Percentiles rank a stretch among this genome's conserved stretches.
Evolutionary conservation across 306 rosid genomes (phyloP).

Genomic region (Gastrolobium villosum): DNA sequence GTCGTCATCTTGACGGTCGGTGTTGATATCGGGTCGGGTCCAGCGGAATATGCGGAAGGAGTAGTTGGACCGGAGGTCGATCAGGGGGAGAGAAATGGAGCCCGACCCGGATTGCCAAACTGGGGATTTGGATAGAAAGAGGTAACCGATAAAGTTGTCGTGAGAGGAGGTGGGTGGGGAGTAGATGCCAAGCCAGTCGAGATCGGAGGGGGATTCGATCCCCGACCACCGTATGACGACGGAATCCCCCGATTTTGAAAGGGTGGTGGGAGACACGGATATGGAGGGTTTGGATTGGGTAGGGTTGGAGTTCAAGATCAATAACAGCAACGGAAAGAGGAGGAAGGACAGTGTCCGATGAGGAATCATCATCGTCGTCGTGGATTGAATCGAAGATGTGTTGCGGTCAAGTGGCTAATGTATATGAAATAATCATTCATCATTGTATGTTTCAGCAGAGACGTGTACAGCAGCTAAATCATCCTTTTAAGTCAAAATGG

Average conservation of each 20-base stretch:
- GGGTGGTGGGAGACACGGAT: slow-evolving; percentile 55
- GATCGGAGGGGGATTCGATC: slow-evolving; percentile 68
- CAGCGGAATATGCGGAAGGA: slow-evolving; percentile 84
- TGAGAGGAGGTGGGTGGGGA: slow-evolving; percentile 72
- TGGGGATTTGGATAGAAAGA: slow-evolving; percentile 69
- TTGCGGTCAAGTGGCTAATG: too few species aligned
- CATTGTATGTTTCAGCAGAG: too few species aligned
- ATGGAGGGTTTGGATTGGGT: slow-evolving; percentile 58
- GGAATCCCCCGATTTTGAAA: slow-evolving; percentile 68
- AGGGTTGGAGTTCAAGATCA: background rate
- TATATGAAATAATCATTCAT: too few species aligned
- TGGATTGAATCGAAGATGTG: too few species aligned
- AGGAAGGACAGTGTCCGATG: background rate
- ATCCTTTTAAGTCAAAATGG: too few species aligned
- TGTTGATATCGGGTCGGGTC: slow-evolving; percentile 73
- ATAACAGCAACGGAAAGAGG: background rate
- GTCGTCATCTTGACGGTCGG: slow-evolving; percentile 70
- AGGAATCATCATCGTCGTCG: background rate
- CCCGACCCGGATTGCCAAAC: slow-evolving; percentile 81
- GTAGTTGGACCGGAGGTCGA: slow-evolving; percentile 86
- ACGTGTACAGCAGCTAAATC: too few species aligned
- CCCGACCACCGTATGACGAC: slow-evolving; percentile 76
- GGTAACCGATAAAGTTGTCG: slow-evolving; percentile 79
- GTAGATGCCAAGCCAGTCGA: slow-evolving; percentile 88
- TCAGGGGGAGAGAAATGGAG: slow-evolving; percentile 59